Evolutionary conservation across 495 filamentous ascomycete species (phyloP).

Genomic region (Hyaloscypha variabilis): DNA sequence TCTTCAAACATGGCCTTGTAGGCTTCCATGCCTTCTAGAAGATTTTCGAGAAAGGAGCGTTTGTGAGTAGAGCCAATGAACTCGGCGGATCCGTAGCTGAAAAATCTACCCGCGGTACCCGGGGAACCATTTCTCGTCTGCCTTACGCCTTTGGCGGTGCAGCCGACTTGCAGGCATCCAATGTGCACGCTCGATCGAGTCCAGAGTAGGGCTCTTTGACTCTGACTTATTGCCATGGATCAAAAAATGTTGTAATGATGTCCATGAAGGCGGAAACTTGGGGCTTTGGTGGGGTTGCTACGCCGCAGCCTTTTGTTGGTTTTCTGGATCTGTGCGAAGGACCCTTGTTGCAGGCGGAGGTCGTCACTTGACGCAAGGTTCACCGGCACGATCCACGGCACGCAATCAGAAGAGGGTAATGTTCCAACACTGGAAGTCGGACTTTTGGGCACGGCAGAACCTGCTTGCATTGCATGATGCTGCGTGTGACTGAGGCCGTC

Average conservation of each 20-base stretch:
- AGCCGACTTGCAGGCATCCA: background rate
- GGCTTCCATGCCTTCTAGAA: background rate
- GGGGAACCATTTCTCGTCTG: background rate
- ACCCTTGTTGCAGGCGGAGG: background rate
- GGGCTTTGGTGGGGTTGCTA: conserved; percentile 5
- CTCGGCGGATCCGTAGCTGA: background rate
- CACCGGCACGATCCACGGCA: conserved; percentile 6
- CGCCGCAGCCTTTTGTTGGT: conserved; percentile 9
- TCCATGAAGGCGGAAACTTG: background rate
- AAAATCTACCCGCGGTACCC: background rate
- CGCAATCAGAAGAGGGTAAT: background rate
- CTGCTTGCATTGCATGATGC: conserved; percentile 6
- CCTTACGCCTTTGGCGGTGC: background rate
- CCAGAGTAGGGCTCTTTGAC: background rate
- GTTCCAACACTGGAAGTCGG: too few relatives aligned
- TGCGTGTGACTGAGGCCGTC: conserved; percentile 11
- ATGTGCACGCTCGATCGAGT: background rate
- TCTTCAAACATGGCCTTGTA: background rate
- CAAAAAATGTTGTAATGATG: background rate
- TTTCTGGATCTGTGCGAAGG: background rate
- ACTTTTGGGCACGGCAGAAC: background rate
- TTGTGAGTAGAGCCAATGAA: background rate
- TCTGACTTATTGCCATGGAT: conserved; percentile 4
- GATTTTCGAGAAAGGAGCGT: background rate
- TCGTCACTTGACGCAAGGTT: conserved; percentile 23